phyloP scores from a whole-genome alignment of 805 yeast species.

The Diddensiella transvaalensis region DNA sequence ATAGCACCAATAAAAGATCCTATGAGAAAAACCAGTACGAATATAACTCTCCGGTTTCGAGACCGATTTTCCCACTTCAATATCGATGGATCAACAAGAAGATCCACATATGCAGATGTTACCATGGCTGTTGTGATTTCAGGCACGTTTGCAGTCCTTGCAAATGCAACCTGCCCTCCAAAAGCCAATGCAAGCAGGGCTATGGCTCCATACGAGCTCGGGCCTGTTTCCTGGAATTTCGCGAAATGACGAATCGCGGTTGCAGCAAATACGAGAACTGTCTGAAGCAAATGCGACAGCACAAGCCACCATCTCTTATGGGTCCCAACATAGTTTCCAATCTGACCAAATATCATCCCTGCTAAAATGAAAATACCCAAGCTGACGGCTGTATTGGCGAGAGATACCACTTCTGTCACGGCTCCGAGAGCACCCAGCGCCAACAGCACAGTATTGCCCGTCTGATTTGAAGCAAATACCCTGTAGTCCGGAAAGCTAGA shows the following conservation, averaged over 20 bases:
- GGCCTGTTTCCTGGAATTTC: background rate
- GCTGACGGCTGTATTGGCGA: slow-evolving; percentile 6
- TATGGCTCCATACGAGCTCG: background rate
- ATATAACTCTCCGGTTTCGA: slow-evolving; percentile 5
- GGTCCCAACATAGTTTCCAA: slow-evolving; percentile 4
- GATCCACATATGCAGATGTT: slow-evolving; percentile 10
- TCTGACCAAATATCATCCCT: slow-evolving; percentile 8
- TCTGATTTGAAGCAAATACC: slow-evolving; percentile 11
- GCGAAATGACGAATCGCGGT: slow-evolving; percentile 5
- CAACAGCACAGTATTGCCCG: slow-evolving; percentile 10
- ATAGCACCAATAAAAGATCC: slow-evolving; percentile 9
- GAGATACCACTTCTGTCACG: background rate
- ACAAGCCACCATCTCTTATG: slow-evolving; percentile 7
- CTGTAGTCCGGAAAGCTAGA: slow-evolving; percentile 5
- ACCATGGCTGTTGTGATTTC: slow-evolving; percentile 11
- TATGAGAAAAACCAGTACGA: background rate
- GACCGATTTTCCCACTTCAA: slow-evolving; percentile 1
- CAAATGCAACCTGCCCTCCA: slow-evolving; percentile 9
- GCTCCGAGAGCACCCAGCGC: slow-evolving; percentile 7
- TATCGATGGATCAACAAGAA: slow-evolving; percentile 2
- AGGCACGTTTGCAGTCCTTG: slow-evolving; percentile 5
- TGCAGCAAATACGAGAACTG: slow-evolving; percentile 1
- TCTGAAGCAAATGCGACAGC: background rate
- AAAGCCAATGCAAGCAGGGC: slow-evolving; percentile 5
- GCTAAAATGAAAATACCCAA: slow-evolving; percentile 5